Evolutionary conservation across 2,329 filamentous ascomycete species (phyloP), one percentile per base, ranked within the genome.

Genomic region (Aspergillus neoniger): DNA sequence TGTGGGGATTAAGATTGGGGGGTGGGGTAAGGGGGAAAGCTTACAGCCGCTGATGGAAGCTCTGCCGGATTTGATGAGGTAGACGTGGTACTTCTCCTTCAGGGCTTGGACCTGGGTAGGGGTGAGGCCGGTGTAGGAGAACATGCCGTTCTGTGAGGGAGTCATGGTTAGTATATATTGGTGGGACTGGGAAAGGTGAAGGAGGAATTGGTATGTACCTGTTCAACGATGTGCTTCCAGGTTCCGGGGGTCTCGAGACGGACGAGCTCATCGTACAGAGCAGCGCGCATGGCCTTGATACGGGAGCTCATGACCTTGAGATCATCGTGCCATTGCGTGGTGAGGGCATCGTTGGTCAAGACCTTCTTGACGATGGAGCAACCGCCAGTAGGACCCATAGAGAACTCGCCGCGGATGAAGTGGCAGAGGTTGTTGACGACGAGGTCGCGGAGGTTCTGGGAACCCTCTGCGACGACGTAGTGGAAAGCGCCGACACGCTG

Each of bases 141-240:
- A 97, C 94, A 97, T 98, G 80, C 94, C 94, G 71, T 73, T 77
- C 74, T 77, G 4, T 9, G 4, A 55, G 8, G 30, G 10, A 48
- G n/a, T 15, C 12, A 14, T 36, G 12, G 23, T 55, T 38, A 28
- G 38, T 53, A 48, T 41, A 12, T n/a, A 56, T 57, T 59, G 21
- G 56, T 50, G 47, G 12, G 39, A 23, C 21, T 6, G 5, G 3
- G 30, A 32, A 32, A 32, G 30, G 10, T 32, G 5, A 15, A 14
- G 9, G 14, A 17, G 3, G 6, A n/a, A 10, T 4, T 3, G 56
- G 19, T 32, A 60, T 60, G 57, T 68, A 97, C 96, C 85, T 98
- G 94, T 71, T 96, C 91, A 51, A 93, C 95, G 75, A 98, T 96
- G 81, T 98, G 94, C 76, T 94, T 92, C 94, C 95, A 98, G n/a